phyloP scores from a whole-genome alignment of 2,329 filamentous ascomycete genomes.

The Aureobasidium subglaciale region DNA sequence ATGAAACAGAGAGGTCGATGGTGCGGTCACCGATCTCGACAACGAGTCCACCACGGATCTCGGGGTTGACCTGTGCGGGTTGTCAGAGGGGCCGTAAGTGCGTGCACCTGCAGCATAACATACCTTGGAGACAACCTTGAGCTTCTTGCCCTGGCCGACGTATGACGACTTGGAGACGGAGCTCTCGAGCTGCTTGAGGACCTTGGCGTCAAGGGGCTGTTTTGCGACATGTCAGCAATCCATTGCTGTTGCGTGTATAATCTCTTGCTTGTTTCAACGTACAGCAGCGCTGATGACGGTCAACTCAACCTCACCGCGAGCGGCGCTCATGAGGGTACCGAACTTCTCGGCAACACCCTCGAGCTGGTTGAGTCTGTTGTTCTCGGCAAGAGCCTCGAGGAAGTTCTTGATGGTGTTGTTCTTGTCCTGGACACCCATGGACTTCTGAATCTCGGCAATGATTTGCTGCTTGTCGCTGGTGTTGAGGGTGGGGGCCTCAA shows the following conservation, averaged over 20 bases:
- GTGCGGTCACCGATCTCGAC: slow-evolving; percentile 97
- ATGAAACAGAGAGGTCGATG: slow-evolving; percentile 92
- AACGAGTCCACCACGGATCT: slow-evolving; percentile 86
- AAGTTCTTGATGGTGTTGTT: slow-evolving; percentile 88
- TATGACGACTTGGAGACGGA: slow-evolving; percentile 86
- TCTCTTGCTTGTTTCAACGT: slow-evolving; percentile 33
- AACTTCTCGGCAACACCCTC: slow-evolving; percentile 84
- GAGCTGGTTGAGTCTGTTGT: slow-evolving; percentile 86
- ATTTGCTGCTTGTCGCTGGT: slow-evolving; percentile 77
- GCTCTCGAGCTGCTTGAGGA: slow-evolving; percentile 74
- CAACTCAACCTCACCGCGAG: slow-evolving; percentile 89
- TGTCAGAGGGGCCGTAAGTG: slow-evolving; percentile 16
- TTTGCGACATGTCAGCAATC: slow-evolving; percentile 19
- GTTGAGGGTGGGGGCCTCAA: slow-evolving; percentile 73
- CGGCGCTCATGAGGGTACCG: slow-evolving; percentile 73
- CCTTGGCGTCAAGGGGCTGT: slow-evolving; percentile 79
- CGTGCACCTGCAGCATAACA: slow-evolving; percentile 21
- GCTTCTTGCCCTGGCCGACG: slow-evolving; percentile 86
- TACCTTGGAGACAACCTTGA: slow-evolving; percentile 92
- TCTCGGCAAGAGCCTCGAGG: slow-evolving; percentile 80
- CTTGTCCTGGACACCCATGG: slow-evolving; percentile 61
- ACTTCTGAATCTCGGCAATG: slow-evolving; percentile 80
- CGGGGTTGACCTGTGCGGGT: slow-evolving; percentile 68
- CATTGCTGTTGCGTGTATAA: neutral
- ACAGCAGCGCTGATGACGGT: slow-evolving; percentile 84